phyloP scores from a whole-genome alignment of 2,329 filamentous ascomycete genomes.

The Fusarium sulawesiense region DNA sequence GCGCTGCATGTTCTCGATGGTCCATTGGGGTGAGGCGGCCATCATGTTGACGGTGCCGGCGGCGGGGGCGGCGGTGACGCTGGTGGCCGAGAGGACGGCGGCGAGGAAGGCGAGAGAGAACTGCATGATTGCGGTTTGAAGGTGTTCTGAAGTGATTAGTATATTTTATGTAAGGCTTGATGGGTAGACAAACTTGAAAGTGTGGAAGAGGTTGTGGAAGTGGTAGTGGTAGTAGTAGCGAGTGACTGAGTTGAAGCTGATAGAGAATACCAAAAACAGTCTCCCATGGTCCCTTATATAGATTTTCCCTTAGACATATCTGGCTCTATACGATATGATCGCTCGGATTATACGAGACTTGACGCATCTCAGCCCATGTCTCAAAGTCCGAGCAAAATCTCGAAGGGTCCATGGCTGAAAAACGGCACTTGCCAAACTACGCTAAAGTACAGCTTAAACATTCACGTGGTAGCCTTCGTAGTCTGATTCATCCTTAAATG shows the following conservation, averaged over 20 bases:
- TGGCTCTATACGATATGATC: too few species aligned
- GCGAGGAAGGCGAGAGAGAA: constrained; percentile 53
- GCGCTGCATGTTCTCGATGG: constrained; percentile 54
- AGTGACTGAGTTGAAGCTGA: constrained; percentile 27
- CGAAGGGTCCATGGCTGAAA: constrained; percentile 7
- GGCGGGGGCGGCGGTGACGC: constrained; percentile 51
- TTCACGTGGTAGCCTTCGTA: constrained; percentile 8
- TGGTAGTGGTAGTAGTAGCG: background rate
- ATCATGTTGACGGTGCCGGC: constrained; percentile 53
- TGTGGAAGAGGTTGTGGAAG: background rate
- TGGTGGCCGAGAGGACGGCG: constrained; percentile 45
- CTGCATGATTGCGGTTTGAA: constrained; percentile 53
- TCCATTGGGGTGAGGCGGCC: constrained; percentile 55
- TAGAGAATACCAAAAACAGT: background rate
- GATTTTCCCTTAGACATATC: background rate
- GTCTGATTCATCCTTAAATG: background rate
- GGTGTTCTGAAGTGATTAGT: background rate
- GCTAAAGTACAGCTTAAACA: background rate
- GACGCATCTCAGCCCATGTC: background rate
- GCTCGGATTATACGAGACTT: background rate
- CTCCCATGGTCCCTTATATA: background rate
- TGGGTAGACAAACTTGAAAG: background rate
- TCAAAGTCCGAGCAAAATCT: background rate
- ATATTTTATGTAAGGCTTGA: fast-evolving
- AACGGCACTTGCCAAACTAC: background rate